These are phyloP conservation scores for Aureobasidium sp. DNA, from an alignment of 2,329 filamentous ascomycete genomes.

Conservation along the genomic window DNA sequence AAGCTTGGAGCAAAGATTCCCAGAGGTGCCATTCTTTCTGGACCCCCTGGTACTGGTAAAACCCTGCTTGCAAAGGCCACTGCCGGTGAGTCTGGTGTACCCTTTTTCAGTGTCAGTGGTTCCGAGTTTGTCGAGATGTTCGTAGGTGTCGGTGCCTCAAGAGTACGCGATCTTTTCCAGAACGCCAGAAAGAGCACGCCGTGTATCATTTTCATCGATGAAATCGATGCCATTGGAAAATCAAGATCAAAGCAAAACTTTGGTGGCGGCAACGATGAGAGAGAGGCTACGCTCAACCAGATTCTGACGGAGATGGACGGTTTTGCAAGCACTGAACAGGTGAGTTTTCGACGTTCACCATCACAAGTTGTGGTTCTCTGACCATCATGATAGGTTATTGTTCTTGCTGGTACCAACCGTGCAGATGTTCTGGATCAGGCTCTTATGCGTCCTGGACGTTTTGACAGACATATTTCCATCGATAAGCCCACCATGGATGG, in stretches of 20 bases:
- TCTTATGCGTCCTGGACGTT: conserved; percentile 91
- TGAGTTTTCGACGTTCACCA: background rate
- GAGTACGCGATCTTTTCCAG: conserved; percentile 89
- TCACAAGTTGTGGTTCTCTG: no score
- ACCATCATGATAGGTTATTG: conserved; percentile 77
- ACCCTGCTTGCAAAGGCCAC: conserved; percentile 95
- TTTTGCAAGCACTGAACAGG: conserved; percentile 90
- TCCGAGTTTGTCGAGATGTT: conserved; percentile 99
- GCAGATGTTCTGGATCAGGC: conserved; percentile 93
- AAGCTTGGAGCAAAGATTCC: conserved; percentile 96
- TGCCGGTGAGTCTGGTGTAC: conserved; percentile 90
- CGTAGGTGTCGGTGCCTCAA: conserved; percentile 92
- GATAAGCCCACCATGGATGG: conserved; percentile 96
- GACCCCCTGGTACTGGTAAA: conserved; percentile 98
- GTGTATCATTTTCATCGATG: conserved; percentile 99
- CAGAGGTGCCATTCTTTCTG: conserved; percentile 89
- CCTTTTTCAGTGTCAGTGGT: conserved; percentile 96
- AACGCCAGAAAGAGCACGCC: conserved; percentile 93
- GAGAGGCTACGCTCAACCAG: conserved; percentile 94
- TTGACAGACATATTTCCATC: conserved; percentile 93
- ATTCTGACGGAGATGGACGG: conserved; percentile 99
- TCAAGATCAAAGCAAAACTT: conserved; percentile 77
- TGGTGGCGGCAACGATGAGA: conserved; percentile 90
- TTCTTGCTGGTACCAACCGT: conserved; percentile 92
- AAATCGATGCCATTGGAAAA: conserved; percentile 96